Conservation (phyloP, 2,329 filamentous ascomycete species). For the Fusarium sororula region DNA sequence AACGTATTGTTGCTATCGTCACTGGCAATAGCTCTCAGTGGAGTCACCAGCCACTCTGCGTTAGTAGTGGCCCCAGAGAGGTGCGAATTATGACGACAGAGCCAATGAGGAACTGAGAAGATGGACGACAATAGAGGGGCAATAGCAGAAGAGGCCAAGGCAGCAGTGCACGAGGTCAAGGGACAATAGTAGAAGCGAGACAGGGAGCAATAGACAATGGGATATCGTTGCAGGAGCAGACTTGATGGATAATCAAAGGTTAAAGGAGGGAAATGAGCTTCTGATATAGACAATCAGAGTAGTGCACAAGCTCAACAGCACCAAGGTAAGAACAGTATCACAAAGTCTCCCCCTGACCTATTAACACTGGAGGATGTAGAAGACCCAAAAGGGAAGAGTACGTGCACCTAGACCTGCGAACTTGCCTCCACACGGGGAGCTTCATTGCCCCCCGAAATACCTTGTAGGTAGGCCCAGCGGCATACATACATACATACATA, state of each 20-base stretch:
- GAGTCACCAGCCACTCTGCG: not conserved
- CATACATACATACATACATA: not conserved
- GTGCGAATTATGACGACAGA: not conserved
- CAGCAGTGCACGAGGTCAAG: not conserved
- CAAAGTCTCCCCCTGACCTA: not conserved
- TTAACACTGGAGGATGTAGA: not conserved
- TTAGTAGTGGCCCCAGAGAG: not conserved
- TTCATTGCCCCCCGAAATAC: not conserved
- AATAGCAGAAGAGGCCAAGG: not conserved
- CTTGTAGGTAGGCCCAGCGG: not conserved
- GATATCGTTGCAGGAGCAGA: not conserved
- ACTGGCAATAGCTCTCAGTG: not conserved
- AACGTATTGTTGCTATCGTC: not conserved
- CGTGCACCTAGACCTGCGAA: constrained; percentile 9
- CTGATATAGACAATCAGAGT: constrained; percentile 14
- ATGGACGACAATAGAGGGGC: not conserved
- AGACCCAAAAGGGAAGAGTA: not conserved
- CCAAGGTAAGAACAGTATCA: not conserved
- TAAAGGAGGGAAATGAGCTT: not conserved
- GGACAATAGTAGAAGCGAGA: not conserved
- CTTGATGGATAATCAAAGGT: not conserved
- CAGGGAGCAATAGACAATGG: not conserved
- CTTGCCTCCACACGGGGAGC: constrained; percentile 2
- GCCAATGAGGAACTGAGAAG: not conserved
- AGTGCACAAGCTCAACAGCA: not conserved